A percentile compares a stretch with the other conserved stretches of the same genome.
Evolutionary conservation across 768 basidiomycete genomes (phyloP).

Genomic region (Rhodotorula paludigena): DNA sequence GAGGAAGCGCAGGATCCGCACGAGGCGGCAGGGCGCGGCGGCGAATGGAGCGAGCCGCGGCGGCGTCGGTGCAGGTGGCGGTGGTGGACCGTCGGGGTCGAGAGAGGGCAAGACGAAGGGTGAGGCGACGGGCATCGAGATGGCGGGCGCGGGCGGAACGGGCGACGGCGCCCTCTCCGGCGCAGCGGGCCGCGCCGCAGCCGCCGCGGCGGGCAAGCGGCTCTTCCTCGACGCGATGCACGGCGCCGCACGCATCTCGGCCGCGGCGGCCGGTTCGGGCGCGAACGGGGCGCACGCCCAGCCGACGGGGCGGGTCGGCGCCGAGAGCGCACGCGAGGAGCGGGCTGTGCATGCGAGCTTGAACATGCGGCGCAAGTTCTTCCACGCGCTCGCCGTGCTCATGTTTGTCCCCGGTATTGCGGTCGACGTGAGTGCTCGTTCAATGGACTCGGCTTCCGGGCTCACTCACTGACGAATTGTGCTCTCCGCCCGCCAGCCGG

Average conservation of each 20-base stretch:
- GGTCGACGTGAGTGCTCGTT: constrained; percentile 65
- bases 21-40: background rate
- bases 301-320: constrained; percentile 6
- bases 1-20: constrained; percentile 57
- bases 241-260: background rate
- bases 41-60: background rate
- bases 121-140: no score
- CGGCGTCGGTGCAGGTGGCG: no score
- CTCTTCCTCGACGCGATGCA: constrained; percentile 3
- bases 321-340: constrained; percentile 35
- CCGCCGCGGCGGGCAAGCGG: background rate
- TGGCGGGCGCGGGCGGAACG: background rate
- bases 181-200: background rate
- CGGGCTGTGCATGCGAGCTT: constrained; percentile 74
- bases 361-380: constrained; percentile 91
- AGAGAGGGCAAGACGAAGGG: no score
- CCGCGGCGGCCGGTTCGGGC: constrained; percentile 45
- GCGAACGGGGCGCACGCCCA: background rate
- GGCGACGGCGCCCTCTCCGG: background rate
- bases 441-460: background rate
- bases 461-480: constrained; percentile 3
- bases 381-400: constrained; percentile 87
- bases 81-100: no score
- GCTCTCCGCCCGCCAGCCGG: constrained; percentile 59
- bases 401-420: constrained; percentile 96